Percentiles rank a stretch among this genome's conserved stretches.
These are phyloP conservation scores for Blastocystis sp. DNA, from an alignment of 352 stramenopile species.

Conservation along the genomic window DNA sequence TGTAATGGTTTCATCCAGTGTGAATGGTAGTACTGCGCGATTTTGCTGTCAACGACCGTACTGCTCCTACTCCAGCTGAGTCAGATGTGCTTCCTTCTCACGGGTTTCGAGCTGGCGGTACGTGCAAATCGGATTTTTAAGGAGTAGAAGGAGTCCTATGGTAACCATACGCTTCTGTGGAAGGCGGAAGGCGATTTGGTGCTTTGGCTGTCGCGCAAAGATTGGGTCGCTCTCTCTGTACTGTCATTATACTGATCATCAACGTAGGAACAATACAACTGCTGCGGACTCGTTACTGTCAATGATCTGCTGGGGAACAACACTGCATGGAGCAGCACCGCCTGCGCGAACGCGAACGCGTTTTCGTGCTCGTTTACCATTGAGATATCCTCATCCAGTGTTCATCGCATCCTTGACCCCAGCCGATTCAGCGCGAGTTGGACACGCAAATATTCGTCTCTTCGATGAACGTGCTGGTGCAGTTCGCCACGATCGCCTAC, in stretches of 20 bases:
- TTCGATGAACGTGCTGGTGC: constrained; percentile 16
- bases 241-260: not conserved
- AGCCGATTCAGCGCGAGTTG: constrained; percentile 1
- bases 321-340: not conserved
- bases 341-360: not conserved
- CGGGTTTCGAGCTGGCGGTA: not conserved
- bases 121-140: not conserved
- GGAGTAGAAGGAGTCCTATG: not conserved
- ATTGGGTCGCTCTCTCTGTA: constrained; percentile 27
- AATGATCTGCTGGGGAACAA: constrained; percentile 30
- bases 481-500: constrained; percentile 1
- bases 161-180: too few relatives aligned
- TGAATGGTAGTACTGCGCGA: constrained; percentile 1
- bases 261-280: not conserved
- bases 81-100: not conserved
- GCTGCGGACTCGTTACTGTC: constrained; percentile 22
- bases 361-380: not conserved
- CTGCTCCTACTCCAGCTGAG: too few relatives aligned
- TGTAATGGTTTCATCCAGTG: not conserved
- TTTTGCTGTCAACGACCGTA: too few relatives aligned
- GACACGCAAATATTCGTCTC: constrained; percentile 24
- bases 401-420: not conserved
- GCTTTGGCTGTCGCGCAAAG: not conserved
- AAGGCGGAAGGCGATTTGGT: not conserved
- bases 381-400: not conserved